phyloP scores from a whole-genome alignment of 371 early-diverging fungal genomes.

The Actinomortierella ambigua region DNA sequence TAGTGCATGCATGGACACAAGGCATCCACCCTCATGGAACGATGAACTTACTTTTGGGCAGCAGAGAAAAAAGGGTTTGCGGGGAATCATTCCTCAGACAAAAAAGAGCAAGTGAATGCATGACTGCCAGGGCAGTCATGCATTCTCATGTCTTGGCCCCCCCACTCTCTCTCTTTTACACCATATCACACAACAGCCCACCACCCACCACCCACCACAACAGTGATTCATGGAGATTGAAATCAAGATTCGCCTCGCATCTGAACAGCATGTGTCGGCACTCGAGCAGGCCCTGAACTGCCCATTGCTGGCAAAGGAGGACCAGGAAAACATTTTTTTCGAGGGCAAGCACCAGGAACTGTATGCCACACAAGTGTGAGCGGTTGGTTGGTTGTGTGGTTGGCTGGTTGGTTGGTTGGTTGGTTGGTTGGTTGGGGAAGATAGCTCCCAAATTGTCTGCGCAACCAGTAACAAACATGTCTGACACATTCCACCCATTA shows the following conservation, averaged over 20 bases:
- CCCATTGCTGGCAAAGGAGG: conserved; percentile 10
- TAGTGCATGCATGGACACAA: no score
- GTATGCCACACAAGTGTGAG: conserved; percentile 8
- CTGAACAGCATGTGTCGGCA: conserved; percentile 22
- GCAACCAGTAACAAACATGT: not conserved
- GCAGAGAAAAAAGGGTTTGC: no score
- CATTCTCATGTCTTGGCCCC: no score
- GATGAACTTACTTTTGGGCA: no score
- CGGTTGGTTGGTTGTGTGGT: not conserved
- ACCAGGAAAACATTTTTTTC: conserved; percentile 46
- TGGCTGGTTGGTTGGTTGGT: not conserved
- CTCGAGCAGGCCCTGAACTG: conserved; percentile 26
- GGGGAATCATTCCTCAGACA: no score
- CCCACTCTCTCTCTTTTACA: no score
- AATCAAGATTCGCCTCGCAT: conserved; percentile 37
- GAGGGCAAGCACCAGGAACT: conserved; percentile 34
- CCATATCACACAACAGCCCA: no score
- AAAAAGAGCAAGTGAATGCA: no score
- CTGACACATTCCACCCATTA: not conserved
- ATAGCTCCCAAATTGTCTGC: no score
- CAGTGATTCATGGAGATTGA: conserved; percentile 32
- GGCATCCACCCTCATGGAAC: no score
- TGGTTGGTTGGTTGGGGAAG: no score
- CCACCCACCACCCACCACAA: not conserved
- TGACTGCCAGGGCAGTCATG: no score